These are phyloP conservation scores for Inosperma sp. DNA, from an alignment of 768 basidiomycete genomes.

Conservation along the genomic window DNA sequence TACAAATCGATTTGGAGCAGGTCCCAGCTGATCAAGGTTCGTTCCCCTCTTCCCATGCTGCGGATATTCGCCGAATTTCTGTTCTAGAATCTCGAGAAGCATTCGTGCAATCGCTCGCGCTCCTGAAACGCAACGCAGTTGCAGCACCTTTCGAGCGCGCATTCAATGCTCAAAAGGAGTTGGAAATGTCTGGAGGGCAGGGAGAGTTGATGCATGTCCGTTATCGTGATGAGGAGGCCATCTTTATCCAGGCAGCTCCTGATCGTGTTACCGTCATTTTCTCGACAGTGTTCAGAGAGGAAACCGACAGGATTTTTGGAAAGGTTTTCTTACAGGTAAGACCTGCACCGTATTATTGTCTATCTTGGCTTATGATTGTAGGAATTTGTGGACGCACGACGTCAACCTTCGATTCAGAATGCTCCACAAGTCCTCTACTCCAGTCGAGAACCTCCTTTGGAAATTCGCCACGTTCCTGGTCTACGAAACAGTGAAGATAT, in stretches of 20 bases:
- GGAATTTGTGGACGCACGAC: conserved; percentile 99
- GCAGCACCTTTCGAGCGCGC: conserved; percentile 92
- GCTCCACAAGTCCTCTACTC: conserved; percentile 97
- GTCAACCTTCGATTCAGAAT: conserved; percentile 87
- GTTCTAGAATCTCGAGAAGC: conserved; percentile 68
- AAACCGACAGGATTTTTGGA: conserved; percentile 95
- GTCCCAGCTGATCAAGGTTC: conserved; percentile 76
- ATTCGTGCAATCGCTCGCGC: conserved; percentile 74
- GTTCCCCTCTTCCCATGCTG: conserved; percentile 16
- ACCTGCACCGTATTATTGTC: background rate
- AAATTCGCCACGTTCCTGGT: conserved; percentile 83
- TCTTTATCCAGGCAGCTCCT: conserved; percentile 87
- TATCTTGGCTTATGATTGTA: conserved; percentile 26
- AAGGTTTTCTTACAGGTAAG: conserved; percentile 95
- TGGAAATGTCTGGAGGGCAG: conserved; percentile 69
- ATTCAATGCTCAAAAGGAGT: conserved; percentile 74
- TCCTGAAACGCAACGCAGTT: conserved; percentile 89
- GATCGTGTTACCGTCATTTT: conserved; percentile 99
- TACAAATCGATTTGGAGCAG: conserved; percentile 84
- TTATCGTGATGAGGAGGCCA: conserved; percentile 96
- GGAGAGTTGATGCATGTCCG: conserved; percentile 90
- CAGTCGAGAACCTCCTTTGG: conserved; percentile 92
- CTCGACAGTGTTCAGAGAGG: conserved; percentile 93
- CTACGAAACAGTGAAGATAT: conserved; percentile 81
- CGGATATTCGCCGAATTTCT: conserved; percentile 10